These are phyloP conservation scores for Lachancea kluyveri DNA, from an alignment of 805 yeast genomes.

Conservation along the genomic window DNA sequence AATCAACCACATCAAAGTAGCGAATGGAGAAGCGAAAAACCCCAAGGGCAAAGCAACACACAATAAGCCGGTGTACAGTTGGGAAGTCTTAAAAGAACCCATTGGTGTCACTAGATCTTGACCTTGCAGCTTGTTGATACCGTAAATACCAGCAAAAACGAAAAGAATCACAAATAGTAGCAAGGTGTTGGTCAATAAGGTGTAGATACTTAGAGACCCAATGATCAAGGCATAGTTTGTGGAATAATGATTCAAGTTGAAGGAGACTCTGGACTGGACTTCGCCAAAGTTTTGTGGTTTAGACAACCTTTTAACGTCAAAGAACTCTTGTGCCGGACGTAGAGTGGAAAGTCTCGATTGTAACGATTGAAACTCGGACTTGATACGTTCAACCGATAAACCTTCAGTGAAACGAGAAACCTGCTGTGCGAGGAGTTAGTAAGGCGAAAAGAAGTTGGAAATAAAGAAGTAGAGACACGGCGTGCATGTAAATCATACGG, in stretches of 20 bases:
- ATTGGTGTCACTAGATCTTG: conserved; percentile 74
- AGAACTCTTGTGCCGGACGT: conserved; percentile 89
- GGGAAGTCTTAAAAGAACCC: conserved; percentile 66
- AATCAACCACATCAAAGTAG: conserved; percentile 86
- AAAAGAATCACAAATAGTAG: conserved; percentile 76
- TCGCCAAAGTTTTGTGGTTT: conserved; percentile 89
- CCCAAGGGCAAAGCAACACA: conserved; percentile 76
- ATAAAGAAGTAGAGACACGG: not conserved
- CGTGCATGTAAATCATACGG: conserved; percentile 2
- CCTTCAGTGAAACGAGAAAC: conserved; percentile 27
- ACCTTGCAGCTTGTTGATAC: conserved; percentile 76
- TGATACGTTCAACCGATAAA: conserved; percentile 27
- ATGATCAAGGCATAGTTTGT: conserved; percentile 79
- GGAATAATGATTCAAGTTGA: conserved; percentile 79
- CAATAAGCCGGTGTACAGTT: conserved; percentile 76
- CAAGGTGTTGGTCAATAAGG: conserved; percentile 78
- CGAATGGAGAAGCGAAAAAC: conserved; percentile 80
- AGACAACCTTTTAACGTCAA: conserved; percentile 82
- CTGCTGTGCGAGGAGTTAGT: conserved; percentile 15
- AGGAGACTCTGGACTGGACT: conserved; percentile 79
- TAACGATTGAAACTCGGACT: conserved; percentile 45
- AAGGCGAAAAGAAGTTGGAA: not conserved
- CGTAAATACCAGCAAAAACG: conserved; percentile 67
- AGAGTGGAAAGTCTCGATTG: conserved; percentile 63
- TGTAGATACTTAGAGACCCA: conserved; percentile 68